phyloP scores from a whole-genome alignment of 331 rosid genomes.

The Pyracantha coccinea region DNA sequence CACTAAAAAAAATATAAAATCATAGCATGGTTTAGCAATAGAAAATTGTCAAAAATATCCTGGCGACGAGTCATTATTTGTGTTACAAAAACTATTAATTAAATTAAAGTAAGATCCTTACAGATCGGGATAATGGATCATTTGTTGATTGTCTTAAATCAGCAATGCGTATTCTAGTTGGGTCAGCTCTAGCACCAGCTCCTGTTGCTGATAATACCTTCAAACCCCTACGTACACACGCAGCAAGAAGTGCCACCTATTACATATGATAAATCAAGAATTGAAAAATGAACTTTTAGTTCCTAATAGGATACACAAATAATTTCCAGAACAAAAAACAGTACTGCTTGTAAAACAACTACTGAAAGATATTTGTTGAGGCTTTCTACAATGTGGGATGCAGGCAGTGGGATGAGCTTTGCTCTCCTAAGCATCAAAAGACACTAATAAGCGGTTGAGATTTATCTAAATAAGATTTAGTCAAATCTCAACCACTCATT shows the following conservation, averaged over 20 bases:
- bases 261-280: slow-evolving; percentile 32
- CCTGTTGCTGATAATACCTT: slow-evolving; percentile 92
- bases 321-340: background rate
- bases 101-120: slow-evolving; percentile 29
- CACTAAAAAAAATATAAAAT: background rate
- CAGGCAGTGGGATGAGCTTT: background rate
- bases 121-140: slow-evolving; percentile 91
- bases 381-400: background rate
- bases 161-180: slow-evolving; percentile 87
- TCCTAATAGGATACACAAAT: background rate
- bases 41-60: background rate
- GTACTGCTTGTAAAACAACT: background rate
- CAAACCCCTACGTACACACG: slow-evolving; percentile 87
- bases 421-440: background rate
- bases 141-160: slow-evolving; percentile 88
- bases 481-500: background rate
- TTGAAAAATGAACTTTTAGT: slow-evolving; percentile 21
- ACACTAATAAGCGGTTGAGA: background rate
- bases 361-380: background rate
- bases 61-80: too few relatives aligned
- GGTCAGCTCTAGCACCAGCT: slow-evolving; percentile 96
- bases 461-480: too few relatives aligned
- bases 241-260: slow-evolving; percentile 98
- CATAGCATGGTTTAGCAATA: background rate
- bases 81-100: background rate